Conservation (phyloP, 169 alveolate species). For the Cytauxzoon felis region DNA sequence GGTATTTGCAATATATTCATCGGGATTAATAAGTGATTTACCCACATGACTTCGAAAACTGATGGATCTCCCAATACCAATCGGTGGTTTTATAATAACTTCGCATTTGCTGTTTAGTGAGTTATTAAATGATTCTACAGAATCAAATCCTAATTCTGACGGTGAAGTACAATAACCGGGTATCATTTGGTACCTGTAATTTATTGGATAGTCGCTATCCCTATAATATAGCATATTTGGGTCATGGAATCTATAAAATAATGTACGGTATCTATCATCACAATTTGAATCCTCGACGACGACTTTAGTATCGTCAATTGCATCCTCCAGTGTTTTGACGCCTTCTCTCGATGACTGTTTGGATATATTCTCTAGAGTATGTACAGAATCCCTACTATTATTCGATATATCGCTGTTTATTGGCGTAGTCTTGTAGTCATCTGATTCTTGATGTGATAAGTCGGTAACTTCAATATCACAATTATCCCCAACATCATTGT, state of each 20-base stretch:
- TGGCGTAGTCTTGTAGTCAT: no score
- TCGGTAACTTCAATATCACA: no score
- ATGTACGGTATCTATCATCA: conserved; percentile 6
- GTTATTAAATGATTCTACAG: conserved; percentile 20
- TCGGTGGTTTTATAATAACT: conserved; percentile 43
- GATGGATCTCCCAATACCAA: conserved; percentile 38
- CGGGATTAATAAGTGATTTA: conserved; percentile 26
- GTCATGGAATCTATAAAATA: conserved; percentile 41
- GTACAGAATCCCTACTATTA: neutral
- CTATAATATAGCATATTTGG: neutral
- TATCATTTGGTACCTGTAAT: neutral
- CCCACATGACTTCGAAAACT: conserved; percentile 39
- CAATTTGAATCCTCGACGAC: neutral
- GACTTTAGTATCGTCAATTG: neutral
- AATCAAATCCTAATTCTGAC: conserved; percentile 39
- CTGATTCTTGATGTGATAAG: no score
- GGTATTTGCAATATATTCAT: conserved; percentile 30
- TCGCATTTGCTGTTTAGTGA: conserved; percentile 48
- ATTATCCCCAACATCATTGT: no score
- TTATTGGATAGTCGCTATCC: neutral
- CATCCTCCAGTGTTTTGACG: neutral
- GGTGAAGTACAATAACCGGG: no score
- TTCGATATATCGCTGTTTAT: no score
- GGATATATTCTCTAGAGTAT: neutral
- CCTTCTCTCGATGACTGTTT: neutral